These are phyloP conservation scores for Ophiocordyceps australis DNA, from an alignment of 2,329 filamentous ascomycete genomes.

Conservation along the genomic window DNA sequence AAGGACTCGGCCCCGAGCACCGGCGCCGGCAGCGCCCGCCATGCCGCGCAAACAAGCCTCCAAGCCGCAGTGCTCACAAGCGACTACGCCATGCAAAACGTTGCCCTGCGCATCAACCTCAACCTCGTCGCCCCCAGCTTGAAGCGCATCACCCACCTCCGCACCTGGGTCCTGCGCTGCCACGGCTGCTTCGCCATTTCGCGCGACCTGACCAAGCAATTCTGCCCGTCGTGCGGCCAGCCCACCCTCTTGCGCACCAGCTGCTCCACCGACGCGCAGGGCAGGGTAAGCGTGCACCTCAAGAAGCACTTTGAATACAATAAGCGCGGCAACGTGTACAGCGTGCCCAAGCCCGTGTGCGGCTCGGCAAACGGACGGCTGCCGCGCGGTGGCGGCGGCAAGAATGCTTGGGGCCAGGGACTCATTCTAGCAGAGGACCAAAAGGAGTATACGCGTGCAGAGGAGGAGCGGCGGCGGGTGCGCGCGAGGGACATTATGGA, in stretches of 20 bases:
- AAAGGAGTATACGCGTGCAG: constrained; percentile 64
- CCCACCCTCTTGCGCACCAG: constrained; percentile 69
- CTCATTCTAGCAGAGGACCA: constrained; percentile 88
- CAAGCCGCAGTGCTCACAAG: constrained; percentile 85
- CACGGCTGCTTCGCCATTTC: constrained; percentile 82
- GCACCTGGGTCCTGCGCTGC: constrained; percentile 80
- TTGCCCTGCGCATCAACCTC: constrained; percentile 85
- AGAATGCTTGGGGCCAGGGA: constrained; percentile 70
- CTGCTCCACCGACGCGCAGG: constrained; percentile 66
- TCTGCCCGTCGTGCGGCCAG: constrained; percentile 83
- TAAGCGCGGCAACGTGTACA: constrained; percentile 79
- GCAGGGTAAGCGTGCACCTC: constrained; percentile 70
- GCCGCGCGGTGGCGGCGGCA: constrained; percentile 53
- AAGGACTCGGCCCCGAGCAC: too few species aligned
- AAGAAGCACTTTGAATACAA: constrained; percentile 97
- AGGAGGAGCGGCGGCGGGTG: constrained; percentile 43
- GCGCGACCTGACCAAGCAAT: constrained; percentile 74
- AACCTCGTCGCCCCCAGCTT: constrained; percentile 68
- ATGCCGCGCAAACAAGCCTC: constrained; percentile 43
- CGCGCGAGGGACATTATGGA: constrained; percentile 82
- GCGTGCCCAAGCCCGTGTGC: constrained; percentile 75
- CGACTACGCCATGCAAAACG: constrained; percentile 97
- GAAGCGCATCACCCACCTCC: constrained; percentile 65
- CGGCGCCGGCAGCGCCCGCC: constrained; percentile 21
- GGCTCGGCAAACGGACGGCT: constrained; percentile 66